Evolutionary conservation across 257 asterid species (phyloP).

Genomic region (Salvia miltiorrhiza): DNA sequence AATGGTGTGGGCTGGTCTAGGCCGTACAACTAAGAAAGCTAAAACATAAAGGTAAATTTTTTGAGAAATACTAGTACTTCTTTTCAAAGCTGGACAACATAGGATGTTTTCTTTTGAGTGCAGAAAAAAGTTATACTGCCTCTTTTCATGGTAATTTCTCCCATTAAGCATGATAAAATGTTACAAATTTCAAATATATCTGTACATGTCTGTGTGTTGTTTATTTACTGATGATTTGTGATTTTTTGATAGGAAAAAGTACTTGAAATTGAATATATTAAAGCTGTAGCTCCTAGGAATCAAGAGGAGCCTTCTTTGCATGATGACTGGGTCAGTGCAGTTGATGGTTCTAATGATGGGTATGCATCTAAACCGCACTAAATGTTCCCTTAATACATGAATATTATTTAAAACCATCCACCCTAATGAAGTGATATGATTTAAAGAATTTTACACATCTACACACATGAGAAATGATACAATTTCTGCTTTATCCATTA

Average conservation of each 20-base stretch:
- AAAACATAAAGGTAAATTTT: neutral
- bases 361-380: constrained; percentile 26
- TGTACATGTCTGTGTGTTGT: neutral
- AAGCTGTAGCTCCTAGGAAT: constrained; percentile 80
- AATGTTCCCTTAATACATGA: neutral
- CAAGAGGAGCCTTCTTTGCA: constrained; percentile 80
- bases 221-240: neutral
- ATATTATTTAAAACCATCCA: constrained; percentile 6
- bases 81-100: neutral
- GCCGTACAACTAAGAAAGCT: neutral
- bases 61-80: neutral
- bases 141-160: neutral
- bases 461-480: neutral
- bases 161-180: neutral
- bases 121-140: neutral
- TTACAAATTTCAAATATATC: neutral
- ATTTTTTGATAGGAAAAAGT: constrained; percentile 63
- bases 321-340: constrained; percentile 97
- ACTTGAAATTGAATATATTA: constrained; percentile 85
- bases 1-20: neutral
- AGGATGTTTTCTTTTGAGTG: neutral
- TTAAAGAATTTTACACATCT: neutral
- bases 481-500: constrained; percentile 30
- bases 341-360: constrained; percentile 84
- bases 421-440: constrained; percentile 4